Evolutionary conservation across 2,329 filamentous ascomycete species (phyloP).

Genomic region (Fusarium sp.): DNA sequence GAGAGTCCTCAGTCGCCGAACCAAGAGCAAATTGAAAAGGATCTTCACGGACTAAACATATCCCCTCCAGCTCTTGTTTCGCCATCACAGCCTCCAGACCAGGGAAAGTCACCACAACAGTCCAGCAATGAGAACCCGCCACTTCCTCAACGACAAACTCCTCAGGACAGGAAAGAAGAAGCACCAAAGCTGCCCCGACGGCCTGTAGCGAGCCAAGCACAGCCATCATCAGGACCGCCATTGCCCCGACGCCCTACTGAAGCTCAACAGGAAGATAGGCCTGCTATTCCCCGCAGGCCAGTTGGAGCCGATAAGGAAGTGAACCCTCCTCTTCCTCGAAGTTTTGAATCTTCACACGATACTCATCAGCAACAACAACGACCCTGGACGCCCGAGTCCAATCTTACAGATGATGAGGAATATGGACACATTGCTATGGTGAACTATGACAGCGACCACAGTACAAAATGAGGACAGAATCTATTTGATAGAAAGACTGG

Average conservation of each 20-base stretch:
- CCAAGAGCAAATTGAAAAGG: conserved; percentile 34
- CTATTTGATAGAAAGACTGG: neutral
- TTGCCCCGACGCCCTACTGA: conserved; percentile 26
- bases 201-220: conserved; percentile 1
- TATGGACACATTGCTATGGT: conserved; percentile 52
- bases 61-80: conserved; percentile 41
- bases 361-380: conserved; percentile 21
- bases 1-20: conserved; percentile 18
- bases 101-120: neutral
- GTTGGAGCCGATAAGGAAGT: conserved; percentile 11
- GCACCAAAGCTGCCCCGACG: conserved; percentile 21
- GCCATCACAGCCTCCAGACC: conserved; percentile 24
- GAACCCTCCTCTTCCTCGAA: conserved; percentile 30
- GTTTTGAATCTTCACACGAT: conserved; percentile 12
- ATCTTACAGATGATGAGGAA: conserved; percentile 48
- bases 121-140: conserved; percentile 15
- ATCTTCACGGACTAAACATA: conserved; percentile 44
- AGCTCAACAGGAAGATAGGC: conserved; percentile 10
- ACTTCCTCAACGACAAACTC: conserved; percentile 22
- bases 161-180: conserved; percentile 1
- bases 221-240: conserved; percentile 6
- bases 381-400: conserved; percentile 41
- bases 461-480: conserved; percentile 2
- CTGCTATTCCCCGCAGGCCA: conserved; percentile 24
- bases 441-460: conserved; percentile 45